Percentiles rank a stretch among this genome's conserved stretches.
These are phyloP conservation scores for Emericellopsis cladophorae DNA, from an alignment of 2,329 filamentous ascomycete genomes.

Conservation along the genomic window DNA sequence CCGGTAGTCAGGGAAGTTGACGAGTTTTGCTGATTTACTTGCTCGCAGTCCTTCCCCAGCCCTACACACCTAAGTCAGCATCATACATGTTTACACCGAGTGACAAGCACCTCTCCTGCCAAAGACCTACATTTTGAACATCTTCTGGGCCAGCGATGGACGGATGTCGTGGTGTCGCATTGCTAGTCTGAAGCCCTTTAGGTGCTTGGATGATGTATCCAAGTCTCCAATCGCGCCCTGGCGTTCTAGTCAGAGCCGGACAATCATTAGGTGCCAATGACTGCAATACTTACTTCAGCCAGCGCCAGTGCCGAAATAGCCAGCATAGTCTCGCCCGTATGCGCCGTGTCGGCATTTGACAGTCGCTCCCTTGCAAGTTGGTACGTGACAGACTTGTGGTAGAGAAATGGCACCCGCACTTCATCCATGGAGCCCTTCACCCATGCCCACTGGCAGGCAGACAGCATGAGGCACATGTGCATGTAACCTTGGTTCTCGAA, in stretches of 20 bases:
- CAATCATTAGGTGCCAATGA: not conserved
- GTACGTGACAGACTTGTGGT: conserved; percentile 32
- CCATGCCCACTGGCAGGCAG: conserved; percentile 32
- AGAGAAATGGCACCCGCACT: conserved; percentile 29
- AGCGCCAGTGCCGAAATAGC: conserved; percentile 29
- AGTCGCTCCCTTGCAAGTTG: conserved; percentile 30
- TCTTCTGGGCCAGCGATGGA: conserved; percentile 24
- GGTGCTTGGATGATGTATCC: conserved; percentile 27
- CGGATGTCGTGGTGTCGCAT: conserved; percentile 3
- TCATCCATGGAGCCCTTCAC: conserved; percentile 29
- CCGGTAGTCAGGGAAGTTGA: conserved; percentile 27
- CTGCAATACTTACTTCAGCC: conserved; percentile 22
- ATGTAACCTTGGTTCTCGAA: conserved; percentile 30
- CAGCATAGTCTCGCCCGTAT: conserved; percentile 27
- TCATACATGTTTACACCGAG: too few species aligned
- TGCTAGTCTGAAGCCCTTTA: conserved; percentile 8
- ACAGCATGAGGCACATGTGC: conserved; percentile 30
- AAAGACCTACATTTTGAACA: conserved; percentile 25
- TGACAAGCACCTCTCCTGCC: not conserved
- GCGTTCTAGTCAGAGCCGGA: not conserved
- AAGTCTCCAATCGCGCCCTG: conserved; percentile 29
- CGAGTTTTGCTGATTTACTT: conserved; percentile 23
- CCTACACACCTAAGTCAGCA: conserved; percentile 13
- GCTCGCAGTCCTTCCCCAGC: conserved; percentile 25
- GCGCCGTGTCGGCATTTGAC: conserved; percentile 19